Evolutionary conservation across 805 yeast species (phyloP).

Genomic region (Lipomyces sp.): DNA sequence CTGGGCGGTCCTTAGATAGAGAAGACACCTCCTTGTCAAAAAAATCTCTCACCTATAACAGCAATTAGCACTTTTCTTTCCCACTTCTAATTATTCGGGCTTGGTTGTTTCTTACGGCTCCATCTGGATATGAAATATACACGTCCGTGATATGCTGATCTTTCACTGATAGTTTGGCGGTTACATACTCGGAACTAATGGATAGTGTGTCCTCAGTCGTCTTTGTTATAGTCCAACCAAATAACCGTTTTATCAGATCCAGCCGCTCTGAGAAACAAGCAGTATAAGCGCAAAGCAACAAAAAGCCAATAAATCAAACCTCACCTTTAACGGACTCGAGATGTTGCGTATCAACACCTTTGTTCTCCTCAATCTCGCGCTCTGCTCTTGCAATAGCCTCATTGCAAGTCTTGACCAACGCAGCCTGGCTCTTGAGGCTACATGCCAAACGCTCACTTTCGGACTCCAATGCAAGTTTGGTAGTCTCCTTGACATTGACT

Average conservation of each 20-base stretch:
- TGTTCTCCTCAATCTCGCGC: constrained; percentile 21
- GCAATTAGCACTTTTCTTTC: too few relatives aligned
- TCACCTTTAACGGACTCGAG: constrained; percentile 15
- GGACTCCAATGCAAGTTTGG: background rate
- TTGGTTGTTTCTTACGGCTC: too few relatives aligned
- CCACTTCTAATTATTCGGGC: too few relatives aligned
- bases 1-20: background rate
- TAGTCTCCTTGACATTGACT: constrained; percentile 3
- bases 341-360: constrained; percentile 29
- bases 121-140: too few relatives aligned
- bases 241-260: background rate
- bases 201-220: too few relatives aligned
- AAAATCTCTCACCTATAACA: too few relatives aligned
- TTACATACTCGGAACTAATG: too few relatives aligned
- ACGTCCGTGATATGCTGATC: too few relatives aligned
- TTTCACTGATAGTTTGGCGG: too few relatives aligned
- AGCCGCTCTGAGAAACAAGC: background rate
- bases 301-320: background rate
- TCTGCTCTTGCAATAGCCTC: constrained; percentile 29
- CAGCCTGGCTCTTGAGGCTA: constrained; percentile 15
- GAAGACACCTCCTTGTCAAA: background rate
- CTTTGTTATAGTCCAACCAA: background rate
- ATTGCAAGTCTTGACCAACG: constrained; percentile 19
- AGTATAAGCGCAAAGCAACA: background rate
- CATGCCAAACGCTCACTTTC: constrained; percentile 3